phyloP scores from a whole-genome alignment of 345 rosid genomes.

The Viola odorata region DNA sequence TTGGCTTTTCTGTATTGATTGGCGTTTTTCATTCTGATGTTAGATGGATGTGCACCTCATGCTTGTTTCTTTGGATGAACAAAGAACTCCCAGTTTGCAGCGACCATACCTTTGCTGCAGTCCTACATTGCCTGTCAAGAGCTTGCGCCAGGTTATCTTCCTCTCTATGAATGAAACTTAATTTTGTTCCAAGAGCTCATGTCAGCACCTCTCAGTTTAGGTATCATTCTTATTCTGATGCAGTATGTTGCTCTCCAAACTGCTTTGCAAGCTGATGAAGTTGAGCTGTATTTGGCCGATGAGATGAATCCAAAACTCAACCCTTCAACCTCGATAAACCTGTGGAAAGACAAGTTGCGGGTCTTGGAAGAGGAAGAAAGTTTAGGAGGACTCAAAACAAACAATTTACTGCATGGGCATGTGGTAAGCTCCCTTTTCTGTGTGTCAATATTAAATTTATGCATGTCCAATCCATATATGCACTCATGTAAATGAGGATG shows the following conservation, averaged over 20 bases:
- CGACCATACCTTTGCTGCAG: constrained; percentile 74
- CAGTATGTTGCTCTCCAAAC: constrained; percentile 73
- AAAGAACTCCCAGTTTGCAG: constrained; percentile 51
- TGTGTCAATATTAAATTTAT: background rate
- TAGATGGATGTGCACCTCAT: constrained; percentile 68
- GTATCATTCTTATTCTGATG: constrained; percentile 10
- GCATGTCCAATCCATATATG: background rate
- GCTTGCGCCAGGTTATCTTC: constrained; percentile 68
- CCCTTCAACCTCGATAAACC: constrained; percentile 14
- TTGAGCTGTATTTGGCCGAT: constrained; percentile 54
- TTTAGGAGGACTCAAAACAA: constrained; percentile 26
- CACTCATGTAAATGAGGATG: too few relatives aligned
- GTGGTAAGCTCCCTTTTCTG: constrained; percentile 29
- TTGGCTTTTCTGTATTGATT: constrained; percentile 10
- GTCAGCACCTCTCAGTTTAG: constrained; percentile 1
- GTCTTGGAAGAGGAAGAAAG: constrained; percentile 36
- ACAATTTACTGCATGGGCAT: constrained; percentile 24
- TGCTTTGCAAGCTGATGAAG: constrained; percentile 56
- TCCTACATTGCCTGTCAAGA: constrained; percentile 61
- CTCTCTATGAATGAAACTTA: background rate
- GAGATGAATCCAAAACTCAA: constrained; percentile 23
- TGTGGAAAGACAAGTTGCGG: constrained; percentile 26
- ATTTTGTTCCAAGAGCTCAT: background rate
- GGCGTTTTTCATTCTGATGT: constrained; percentile 13
- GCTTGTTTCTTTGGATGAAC: constrained; percentile 67